A percentile compares a stretch with the other conserved stretches of the same genome.
Evolutionary conservation across 2,329 filamentous ascomycete species (phyloP).

Genomic region (Ciborinia camelliae): DNA sequence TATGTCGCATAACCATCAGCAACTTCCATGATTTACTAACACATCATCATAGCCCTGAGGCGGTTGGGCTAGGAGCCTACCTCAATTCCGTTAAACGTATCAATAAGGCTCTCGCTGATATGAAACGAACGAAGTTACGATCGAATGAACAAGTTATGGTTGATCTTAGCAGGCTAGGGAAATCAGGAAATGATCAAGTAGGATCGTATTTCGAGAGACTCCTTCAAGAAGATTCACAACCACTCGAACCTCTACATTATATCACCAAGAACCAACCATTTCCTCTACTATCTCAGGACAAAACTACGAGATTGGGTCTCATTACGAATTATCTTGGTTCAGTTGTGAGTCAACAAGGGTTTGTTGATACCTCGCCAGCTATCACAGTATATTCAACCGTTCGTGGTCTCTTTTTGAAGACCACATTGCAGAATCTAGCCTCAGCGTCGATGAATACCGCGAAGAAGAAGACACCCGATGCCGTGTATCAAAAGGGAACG

Average conservation of each 20-base stretch:
- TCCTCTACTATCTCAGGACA: slow-evolving; percentile 73
- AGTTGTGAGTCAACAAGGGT: slow-evolving; percentile 48
- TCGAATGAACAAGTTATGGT: slow-evolving; percentile 86
- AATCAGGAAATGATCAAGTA: slow-evolving; percentile 75
- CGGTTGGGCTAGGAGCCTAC: slow-evolving; percentile 78
- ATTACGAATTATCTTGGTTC: slow-evolving; percentile 73
- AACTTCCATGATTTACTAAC: slow-evolving; percentile 21
- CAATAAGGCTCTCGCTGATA: slow-evolving; percentile 76
- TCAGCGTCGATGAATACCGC: slow-evolving; percentile 80
- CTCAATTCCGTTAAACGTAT: slow-evolving; percentile 86
- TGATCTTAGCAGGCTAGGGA: slow-evolving; percentile 74
- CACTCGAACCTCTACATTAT: slow-evolving; percentile 86
- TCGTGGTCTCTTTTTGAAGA: slow-evolving; percentile 79
- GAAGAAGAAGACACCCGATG: slow-evolving; percentile 74
- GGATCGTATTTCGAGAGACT: slow-evolving; percentile 80
- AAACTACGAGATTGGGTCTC: slow-evolving; percentile 70
- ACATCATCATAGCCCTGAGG: slow-evolving; percentile 58
- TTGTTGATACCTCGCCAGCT: slow-evolving; percentile 62
- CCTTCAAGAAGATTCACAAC: slow-evolving; percentile 71
- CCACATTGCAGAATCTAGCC: slow-evolving; percentile 79
- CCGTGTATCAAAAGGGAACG: slow-evolving; percentile 80
- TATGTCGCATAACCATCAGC: slow-evolving; percentile 3
- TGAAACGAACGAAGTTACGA: slow-evolving; percentile 85
- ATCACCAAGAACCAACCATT: slow-evolving; percentile 88
- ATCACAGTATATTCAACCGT: slow-evolving; percentile 82